A percentile compares a stretch with the other conserved stretches of the same genome.
Conservation (phyloP, 257 asterid species). For the Salvia splendens region DNA sequence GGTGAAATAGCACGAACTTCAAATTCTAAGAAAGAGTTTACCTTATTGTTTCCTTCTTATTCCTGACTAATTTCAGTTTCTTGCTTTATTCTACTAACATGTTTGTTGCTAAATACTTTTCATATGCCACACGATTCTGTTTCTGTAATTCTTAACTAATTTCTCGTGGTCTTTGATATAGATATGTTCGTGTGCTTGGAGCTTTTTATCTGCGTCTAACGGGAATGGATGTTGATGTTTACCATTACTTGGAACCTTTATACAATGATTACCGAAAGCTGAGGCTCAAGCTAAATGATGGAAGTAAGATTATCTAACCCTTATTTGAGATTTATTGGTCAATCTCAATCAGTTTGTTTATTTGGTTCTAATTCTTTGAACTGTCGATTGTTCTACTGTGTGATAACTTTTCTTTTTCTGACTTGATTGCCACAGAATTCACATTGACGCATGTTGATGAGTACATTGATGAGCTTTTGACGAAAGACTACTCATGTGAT, state of each 20-base stretch:
- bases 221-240: slow-evolving; percentile 83
- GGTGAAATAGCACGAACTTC: neutral
- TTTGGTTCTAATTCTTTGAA: neutral
- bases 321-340: neutral
- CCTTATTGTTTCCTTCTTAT: neutral
- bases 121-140: neutral
- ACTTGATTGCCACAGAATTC: slow-evolving; percentile 47
- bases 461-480: slow-evolving; percentile 78
- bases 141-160: neutral
- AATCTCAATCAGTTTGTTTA: neutral
- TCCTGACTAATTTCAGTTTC: neutral
- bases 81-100: neutral
- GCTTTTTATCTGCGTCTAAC: slow-evolving; percentile 94
- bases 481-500: slow-evolving; percentile 89
- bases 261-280: slow-evolving; percentile 94
- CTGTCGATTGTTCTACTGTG: neutral
- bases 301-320: slow-evolving; percentile 47
- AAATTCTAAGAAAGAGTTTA: neutral
- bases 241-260: slow-evolving; percentile 85
- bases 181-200: slow-evolving; percentile 89
- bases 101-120: neutral
- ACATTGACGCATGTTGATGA: slow-evolving; percentile 86
- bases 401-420: slow-evolving; percentile 6
- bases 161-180: slow-evolving; percentile 24
- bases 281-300: slow-evolving; percentile 60